Evolutionary conservation across 1,139 yeast genomes (phyloP).

Genomic region (Yamadazyma friedrichii): DNA sequence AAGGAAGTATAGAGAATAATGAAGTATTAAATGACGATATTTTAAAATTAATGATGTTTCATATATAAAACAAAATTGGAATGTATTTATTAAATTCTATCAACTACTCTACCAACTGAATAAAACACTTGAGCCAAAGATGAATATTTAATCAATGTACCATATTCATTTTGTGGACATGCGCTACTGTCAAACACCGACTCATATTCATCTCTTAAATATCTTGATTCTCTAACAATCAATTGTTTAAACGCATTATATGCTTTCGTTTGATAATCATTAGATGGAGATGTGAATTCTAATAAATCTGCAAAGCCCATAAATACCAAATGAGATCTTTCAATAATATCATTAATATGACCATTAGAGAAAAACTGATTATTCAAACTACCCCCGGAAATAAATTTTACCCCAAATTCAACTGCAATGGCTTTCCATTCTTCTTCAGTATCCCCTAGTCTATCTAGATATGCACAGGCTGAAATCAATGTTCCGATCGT

Average conservation of each 20-base stretch:
- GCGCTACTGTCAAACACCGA: conserved; percentile 4
- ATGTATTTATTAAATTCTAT: conserved; percentile 11
- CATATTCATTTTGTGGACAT: conserved; percentile 14
- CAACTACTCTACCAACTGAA: conserved; percentile 18
- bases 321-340: conserved; percentile 20
- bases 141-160: conserved; percentile 17
- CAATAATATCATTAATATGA: conserved; percentile 19
- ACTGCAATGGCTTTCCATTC: conserved; percentile 20
- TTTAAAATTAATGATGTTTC: conserved; percentile 13
- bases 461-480: conserved; percentile 26
- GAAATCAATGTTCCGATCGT: conserved; percentile 37
- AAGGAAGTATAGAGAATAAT: conserved; percentile 7
- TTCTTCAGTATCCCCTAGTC: conserved; percentile 13
- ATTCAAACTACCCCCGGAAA: conserved; percentile 15
- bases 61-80: conserved; percentile 7
- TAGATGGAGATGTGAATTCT: conserved; percentile 17
- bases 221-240: conserved; percentile 22
- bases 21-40: conserved; percentile 13
- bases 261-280: conserved; percentile 17
- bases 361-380: conserved; percentile 18
- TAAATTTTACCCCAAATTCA: conserved; percentile 17
- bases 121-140: conserved; percentile 24
- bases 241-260: conserved; percentile 20
- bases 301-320: conserved; percentile 23
- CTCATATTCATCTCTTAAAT: conserved; percentile 19